These are phyloP conservation scores for Penicillium polonicum DNA, from an alignment of 2,329 filamentous ascomycete genomes.

Conservation along the genomic window DNA sequence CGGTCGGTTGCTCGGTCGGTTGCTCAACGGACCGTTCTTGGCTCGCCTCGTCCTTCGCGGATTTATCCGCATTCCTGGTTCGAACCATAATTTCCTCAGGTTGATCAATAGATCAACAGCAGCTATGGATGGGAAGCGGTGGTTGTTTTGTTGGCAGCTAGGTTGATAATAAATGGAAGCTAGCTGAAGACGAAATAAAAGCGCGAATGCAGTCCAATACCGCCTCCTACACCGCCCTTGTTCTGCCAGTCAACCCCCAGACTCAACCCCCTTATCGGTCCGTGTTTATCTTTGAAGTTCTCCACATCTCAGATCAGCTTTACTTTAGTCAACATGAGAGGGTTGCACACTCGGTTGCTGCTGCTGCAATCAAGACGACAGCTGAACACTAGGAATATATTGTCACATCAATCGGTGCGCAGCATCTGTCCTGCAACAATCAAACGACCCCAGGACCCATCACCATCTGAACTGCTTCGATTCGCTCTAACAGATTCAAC, in stretches of 20 bases:
- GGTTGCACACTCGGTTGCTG: not conserved
- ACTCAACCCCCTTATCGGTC: conserved; percentile 14
- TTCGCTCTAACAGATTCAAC: conserved; percentile 32
- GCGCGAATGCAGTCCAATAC: conserved; percentile 10
- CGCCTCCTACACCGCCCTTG: conserved; percentile 16
- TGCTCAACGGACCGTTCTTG: conserved; percentile 12
- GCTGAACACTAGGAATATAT: not conserved
- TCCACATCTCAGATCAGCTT: conserved; percentile 20
- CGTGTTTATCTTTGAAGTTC: conserved; percentile 18
- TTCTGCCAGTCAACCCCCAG: conserved; percentile 21
- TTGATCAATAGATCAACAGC: not conserved
- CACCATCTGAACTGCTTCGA: conserved; percentile 33
- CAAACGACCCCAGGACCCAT: conserved; percentile 15
- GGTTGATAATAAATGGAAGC: not conserved
- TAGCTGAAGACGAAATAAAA: conserved; percentile 19
- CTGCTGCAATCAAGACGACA: not conserved
- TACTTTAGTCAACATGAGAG: conserved; percentile 12
- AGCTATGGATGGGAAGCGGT: not conserved
- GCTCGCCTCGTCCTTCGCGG: conserved; percentile 14
- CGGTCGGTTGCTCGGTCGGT: conserved; percentile 12
- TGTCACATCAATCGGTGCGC: not conserved
- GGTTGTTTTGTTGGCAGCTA: not conserved
- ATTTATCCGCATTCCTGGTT: conserved; percentile 17
- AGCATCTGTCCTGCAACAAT: not conserved
- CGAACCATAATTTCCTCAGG: conserved; percentile 14